A percentile compares a stretch with the other conserved stretches of the same genome.
These are phyloP conservation scores for Aspergillus puulaauensis DNA, from an alignment of 2,329 filamentous ascomycete species.

Conservation along the genomic window DNA sequence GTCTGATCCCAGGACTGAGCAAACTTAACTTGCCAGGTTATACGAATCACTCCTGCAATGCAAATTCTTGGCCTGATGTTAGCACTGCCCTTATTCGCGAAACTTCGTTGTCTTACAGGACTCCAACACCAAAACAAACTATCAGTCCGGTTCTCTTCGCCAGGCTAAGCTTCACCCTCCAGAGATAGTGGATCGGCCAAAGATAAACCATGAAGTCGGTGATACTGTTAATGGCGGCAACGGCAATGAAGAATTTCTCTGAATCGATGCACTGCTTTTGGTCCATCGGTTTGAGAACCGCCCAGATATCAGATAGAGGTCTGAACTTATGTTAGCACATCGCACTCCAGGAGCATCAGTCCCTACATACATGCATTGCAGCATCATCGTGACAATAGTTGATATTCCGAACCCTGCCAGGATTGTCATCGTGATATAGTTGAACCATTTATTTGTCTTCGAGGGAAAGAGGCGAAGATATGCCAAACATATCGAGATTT, in stretches of 20 bases:
- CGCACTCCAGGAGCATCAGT: neutral
- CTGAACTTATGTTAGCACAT: neutral
- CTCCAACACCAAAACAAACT: conserved; percentile 7
- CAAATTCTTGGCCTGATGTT: neutral
- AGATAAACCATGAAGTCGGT: conserved; percentile 9
- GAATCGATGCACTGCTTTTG: conserved; percentile 4
- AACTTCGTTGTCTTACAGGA: neutral
- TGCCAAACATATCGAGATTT: conserved; percentile 5
- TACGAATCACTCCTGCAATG: conserved; percentile 4
- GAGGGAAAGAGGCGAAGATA: conserved; percentile 6
- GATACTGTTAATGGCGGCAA: conserved; percentile 2
- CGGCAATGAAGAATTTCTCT: conserved; percentile 2
- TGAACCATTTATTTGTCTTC: conserved; percentile 4
- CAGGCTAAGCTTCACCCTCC: conserved; percentile 3
- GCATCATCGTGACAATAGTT: neutral
- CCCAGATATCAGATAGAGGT: conserved; percentile 1
- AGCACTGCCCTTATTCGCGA: neutral
- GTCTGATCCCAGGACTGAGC: conserved; percentile 7
- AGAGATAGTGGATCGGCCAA: conserved; percentile 7
- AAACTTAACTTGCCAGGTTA: conserved; percentile 6
- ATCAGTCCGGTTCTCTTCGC: neutral
- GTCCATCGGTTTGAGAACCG: neutral
- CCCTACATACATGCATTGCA: conserved; percentile 2
- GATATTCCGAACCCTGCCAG: neutral
- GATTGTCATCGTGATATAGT: neutral